phyloP scores from a whole-genome alignment of 2,329 filamentous ascomycete species.

The Pseudofabraea citricarpa region DNA sequence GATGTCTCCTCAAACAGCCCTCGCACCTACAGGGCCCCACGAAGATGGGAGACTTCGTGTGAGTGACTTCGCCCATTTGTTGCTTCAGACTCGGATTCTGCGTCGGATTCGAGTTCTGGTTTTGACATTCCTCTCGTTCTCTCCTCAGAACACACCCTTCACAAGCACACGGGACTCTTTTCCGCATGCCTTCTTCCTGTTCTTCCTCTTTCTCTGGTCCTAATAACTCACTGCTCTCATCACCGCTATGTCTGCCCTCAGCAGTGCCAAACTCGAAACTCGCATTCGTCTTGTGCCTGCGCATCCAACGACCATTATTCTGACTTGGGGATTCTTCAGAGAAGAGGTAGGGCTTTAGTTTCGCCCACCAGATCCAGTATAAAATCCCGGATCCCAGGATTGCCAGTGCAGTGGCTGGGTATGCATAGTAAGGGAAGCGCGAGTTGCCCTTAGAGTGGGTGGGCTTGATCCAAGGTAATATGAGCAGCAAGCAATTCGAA shows the following conservation, averaged over 20 bases:
- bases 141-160: not conserved
- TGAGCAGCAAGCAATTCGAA: slow-evolving; percentile 29
- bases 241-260: too few species aligned
- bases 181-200: not conserved
- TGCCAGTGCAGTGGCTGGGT: slow-evolving; percentile 30
- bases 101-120: not conserved
- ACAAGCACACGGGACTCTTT: not conserved
- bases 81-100: not conserved
- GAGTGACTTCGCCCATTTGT: not conserved
- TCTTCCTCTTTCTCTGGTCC: too few species aligned
- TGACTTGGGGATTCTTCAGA: not conserved
- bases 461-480: slow-evolving; percentile 33
- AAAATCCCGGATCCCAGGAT: slow-evolving; percentile 29
- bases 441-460: slow-evolving; percentile 16
- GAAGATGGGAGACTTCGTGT: too few species aligned
- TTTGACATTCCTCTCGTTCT: too few species aligned
- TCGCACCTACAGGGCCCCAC: not conserved
- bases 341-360: slow-evolving; percentile 8
- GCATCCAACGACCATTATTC: not conserved
- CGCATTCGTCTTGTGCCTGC: not conserved
- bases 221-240: not conserved
- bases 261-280: not conserved
- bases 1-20: not conserved
- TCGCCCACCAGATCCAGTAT: slow-evolving; percentile 33
- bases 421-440: slow-evolving; percentile 31